Base-by-base conservation (phyloP, 106 monocot genomes). In the Dioscorea alata region DNA sequence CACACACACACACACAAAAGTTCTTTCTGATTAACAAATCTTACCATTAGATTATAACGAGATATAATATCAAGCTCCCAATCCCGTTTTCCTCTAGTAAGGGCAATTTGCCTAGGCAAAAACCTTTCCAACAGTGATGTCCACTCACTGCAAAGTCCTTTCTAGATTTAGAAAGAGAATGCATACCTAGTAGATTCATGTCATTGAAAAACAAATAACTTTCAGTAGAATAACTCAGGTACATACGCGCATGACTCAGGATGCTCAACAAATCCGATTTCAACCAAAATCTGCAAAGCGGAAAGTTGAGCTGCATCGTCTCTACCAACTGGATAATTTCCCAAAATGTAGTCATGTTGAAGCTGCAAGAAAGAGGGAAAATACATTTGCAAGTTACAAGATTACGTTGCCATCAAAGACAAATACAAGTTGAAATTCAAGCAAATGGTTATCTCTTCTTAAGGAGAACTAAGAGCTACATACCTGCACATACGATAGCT, bases 401-500 rank as follows among this genome's bases (percentile, higher is more conserved):
- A 42, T 42, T 42, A 42, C 42, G 6, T 0, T 42, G 42, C 42
- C 42, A 8, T 42, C 6, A 42, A 28, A 28, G 28, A 28, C 1
- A 28, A 28, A 28, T 28, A 3, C 28, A n/a, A n/a, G n/a, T n/a
- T n/a, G 34, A 34, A 7, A 3, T 34, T 34, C 7, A 34, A 34
- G 34, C 34, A 34, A 7, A 34, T 34, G 34, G 34, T 34, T 34
- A 34, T 7, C 42, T 42, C 42, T 42, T 8, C 10, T 10, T 5
- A 42, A 42, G 42, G 10, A 42, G 42, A 10, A 42, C 1, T 10
- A 42, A 42, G 42, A 28, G 35, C n/a, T 33, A 61, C 69, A 69
- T 66, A 99, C 99, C 80, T 99, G 99, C 13, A 99, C 99, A 83
- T 93, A 99, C 28, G 90, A 99, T 31, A 99, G 73, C 75, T 99